These are phyloP conservation scores for Gossypium rotundifolium DNA, from an alignment of 345 rosid genomes.

Conservation along the genomic window DNA sequence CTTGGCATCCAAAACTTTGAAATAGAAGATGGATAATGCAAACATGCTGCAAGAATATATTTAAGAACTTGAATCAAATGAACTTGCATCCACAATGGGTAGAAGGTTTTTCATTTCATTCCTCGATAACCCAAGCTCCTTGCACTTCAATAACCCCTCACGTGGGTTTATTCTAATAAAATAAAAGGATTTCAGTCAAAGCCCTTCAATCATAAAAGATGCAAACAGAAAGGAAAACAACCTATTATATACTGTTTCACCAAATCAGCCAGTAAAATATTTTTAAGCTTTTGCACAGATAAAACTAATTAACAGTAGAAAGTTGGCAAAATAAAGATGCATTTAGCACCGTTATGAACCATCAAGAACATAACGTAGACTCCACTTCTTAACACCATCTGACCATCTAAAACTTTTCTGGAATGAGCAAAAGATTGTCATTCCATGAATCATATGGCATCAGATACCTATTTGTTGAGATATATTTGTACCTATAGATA, in stretches of 20 bases:
- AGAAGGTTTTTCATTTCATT: slow-evolving; percentile 85
- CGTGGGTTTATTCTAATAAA: slow-evolving; percentile 93
- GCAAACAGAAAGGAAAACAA: neutral
- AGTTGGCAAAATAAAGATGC: neutral
- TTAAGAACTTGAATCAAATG: slow-evolving; percentile 85
- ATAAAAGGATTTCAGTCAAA: neutral
- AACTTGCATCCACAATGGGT: slow-evolving; percentile 94
- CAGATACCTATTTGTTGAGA: neutral
- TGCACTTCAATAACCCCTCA: slow-evolving; percentile 91
- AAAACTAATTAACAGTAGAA: too few species aligned
- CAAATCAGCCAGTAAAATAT: neutral
- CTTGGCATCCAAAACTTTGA: neutral
- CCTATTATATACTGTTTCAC: neutral
- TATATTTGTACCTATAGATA: too few species aligned
- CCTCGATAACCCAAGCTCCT: slow-evolving; percentile 87
- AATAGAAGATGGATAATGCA: neutral
- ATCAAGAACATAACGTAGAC: neutral
- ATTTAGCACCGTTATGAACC: neutral
- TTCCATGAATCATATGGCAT: neutral
- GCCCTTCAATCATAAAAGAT: slow-evolving; percentile 13
- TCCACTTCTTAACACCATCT: neutral
- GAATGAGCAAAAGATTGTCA: neutral
- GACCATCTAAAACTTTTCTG: neutral
- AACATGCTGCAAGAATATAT: neutral
- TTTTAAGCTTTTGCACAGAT: neutral